Evolutionary conservation across 208 protist genomes (phyloP), one percentile per base, ranked within the genome.

Genomic region (Wallacemonas sp.): DNA sequence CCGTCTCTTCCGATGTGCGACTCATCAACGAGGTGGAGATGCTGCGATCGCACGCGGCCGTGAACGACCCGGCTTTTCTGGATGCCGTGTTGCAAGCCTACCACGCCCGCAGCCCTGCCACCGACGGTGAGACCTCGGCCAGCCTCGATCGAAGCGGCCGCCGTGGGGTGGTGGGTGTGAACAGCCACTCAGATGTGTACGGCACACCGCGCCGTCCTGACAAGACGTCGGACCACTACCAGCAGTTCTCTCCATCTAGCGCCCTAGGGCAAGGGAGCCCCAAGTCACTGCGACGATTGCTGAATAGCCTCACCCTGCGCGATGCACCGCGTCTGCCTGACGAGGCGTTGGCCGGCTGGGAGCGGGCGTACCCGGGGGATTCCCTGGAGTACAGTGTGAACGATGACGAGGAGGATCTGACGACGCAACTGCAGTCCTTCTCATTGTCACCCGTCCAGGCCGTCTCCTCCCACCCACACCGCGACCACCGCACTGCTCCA

Each of bases 11-110:
- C 1, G 79, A 88, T 54, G 75, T 85, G 34, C 78, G 87, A 9
- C 63, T 91, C 30, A 67, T 73, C 52, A 87, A 83, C 37, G 87
- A 93, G 66, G 67, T 93, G 30, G 79, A 85, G 68, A 58, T 89
- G 34, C 73, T 93, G 34, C 87, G 85, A 22, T 21, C 44, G 1
- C 62, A 76, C 44, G 19, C 63, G 5, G 74, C 69, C 1, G 38
- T 59, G 15, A 60, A 46, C 13, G 69, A 75, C n/a, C 42, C 63
- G n/a, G 53, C 52, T 53, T 85, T 83, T 66, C 63, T 83, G 12
- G 57, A 80, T 38, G 52, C 55, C 10, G 54, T 42, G 54, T 24
- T 61, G 36, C 37, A 30, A 24, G 58, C 27, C 26, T 57, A 52
- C 58, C 22, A 38, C 10, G 27, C 41, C 12, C 39, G 27, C 15